Evolutionary conservation across 352 stramenopile genomes (phyloP).

Genomic region (Pythium dissotocum): DNA sequence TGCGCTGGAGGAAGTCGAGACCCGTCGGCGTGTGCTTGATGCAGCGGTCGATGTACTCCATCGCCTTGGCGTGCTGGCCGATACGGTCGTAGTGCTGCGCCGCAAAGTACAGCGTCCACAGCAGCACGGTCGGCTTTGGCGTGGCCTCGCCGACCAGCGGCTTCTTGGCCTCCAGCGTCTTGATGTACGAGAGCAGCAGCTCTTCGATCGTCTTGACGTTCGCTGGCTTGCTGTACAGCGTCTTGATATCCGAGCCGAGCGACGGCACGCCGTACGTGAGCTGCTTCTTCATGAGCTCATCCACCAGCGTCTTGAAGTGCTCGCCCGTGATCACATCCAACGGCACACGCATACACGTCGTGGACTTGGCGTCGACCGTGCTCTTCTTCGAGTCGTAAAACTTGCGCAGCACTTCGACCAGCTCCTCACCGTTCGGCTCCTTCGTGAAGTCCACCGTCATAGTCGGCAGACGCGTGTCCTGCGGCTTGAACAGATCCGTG

Average conservation of each 20-base stretch:
- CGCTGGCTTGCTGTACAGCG: slow-evolving; percentile 74
- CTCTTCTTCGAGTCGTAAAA: slow-evolving; percentile 56
- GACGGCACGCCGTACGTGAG: slow-evolving; percentile 93
- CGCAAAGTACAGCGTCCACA: slow-evolving; percentile 94
- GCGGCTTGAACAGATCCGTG: slow-evolving; percentile 50
- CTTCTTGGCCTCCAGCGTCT: slow-evolving; percentile 67
- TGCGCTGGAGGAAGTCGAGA: slow-evolving; percentile 95
- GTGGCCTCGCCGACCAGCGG: slow-evolving; percentile 45
- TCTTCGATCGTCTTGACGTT: slow-evolving; percentile 68
- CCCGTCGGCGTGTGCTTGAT: slow-evolving; percentile 90
- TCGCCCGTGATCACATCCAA: slow-evolving; percentile 85
- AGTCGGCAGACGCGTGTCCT: slow-evolving; percentile 44
- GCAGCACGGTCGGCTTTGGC: slow-evolving; percentile 38
- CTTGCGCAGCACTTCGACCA: slow-evolving; percentile 47
- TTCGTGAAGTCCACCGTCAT: slow-evolving; percentile 54
- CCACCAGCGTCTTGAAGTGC: slow-evolving; percentile 68
- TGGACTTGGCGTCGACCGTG: slow-evolving; percentile 62
- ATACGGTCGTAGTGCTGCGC: slow-evolving; percentile 93
- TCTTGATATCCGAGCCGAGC: slow-evolving; percentile 92
- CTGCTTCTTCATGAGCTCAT: slow-evolving; percentile 63
- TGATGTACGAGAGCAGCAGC: slow-evolving; percentile 82
- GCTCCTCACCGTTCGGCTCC: slow-evolving; percentile 41
- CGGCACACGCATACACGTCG: slow-evolving; percentile 89
- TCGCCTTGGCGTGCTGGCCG: slow-evolving; percentile 82
- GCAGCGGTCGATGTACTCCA: slow-evolving; percentile 92